Evolutionary conservation across 805 yeast species (phyloP).

Genomic region (Candida verbasci): DNA sequence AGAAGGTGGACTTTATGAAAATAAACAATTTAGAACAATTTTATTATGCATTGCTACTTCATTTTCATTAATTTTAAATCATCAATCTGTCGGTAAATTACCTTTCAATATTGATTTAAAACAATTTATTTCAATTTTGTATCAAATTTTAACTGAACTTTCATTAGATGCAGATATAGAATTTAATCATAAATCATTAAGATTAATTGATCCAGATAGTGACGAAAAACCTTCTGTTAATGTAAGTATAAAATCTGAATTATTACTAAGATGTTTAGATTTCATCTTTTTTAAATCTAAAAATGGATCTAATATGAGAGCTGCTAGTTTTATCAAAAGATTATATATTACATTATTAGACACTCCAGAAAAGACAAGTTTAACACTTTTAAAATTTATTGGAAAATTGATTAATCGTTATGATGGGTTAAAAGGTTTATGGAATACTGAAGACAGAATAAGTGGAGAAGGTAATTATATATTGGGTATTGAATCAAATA

Average conservation of each 20-base stretch:
- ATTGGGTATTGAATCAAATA: slow-evolving; percentile 53
- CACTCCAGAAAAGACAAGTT: slow-evolving; percentile 82
- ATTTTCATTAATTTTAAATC: slow-evolving; percentile 76
- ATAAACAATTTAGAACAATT: slow-evolving; percentile 60
- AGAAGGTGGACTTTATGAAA: slow-evolving; percentile 27
- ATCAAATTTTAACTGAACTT: slow-evolving; percentile 61
- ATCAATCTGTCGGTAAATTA: slow-evolving; percentile 53
- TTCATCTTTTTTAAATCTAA: slow-evolving; percentile 73
- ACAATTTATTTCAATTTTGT: slow-evolving; percentile 71
- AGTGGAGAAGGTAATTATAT: slow-evolving; percentile 63
- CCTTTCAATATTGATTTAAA: slow-evolving; percentile 68
- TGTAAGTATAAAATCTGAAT: slow-evolving; percentile 84
- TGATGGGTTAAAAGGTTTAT: slow-evolving; percentile 69
- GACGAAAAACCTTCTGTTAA: slow-evolving; percentile 68
- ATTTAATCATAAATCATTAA: slow-evolving; percentile 72
- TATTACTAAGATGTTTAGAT: slow-evolving; percentile 73
- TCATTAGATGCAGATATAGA: slow-evolving; percentile 81
- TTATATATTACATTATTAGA: slow-evolving; percentile 63
- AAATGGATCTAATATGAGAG: slow-evolving; percentile 62
- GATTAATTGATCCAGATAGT: slow-evolving; percentile 74
- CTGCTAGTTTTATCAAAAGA: slow-evolving; percentile 79
- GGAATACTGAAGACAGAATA: slow-evolving; percentile 84
- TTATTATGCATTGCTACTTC: slow-evolving; percentile 85
- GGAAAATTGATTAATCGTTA: slow-evolving; percentile 71
- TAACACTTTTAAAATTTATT: slow-evolving; percentile 73